Evolutionary conservation across 2,329 filamentous ascomycete genomes (phyloP).

Genomic region (Ophioceras dolichostomum): DNA sequence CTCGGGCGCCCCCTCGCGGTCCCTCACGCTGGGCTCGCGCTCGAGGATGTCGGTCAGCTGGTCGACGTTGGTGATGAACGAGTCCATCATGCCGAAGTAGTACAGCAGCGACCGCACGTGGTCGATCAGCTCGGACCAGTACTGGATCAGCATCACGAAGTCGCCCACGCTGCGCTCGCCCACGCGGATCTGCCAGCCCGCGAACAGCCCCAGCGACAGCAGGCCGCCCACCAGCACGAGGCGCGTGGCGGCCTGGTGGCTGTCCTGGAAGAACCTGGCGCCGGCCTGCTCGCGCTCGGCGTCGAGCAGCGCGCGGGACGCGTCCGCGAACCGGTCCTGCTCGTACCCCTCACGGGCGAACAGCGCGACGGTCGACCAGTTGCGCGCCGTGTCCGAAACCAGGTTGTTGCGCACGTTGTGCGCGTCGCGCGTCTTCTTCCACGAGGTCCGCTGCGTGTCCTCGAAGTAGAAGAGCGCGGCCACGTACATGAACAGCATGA

Average conservation of each 20-base stretch:
- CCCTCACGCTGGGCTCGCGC: neutral
- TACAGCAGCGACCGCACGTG: neutral
- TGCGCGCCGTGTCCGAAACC: neutral
- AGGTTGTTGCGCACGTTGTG: neutral
- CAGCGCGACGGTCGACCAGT: constrained; percentile 1
- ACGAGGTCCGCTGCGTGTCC: neutral
- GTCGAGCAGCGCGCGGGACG: neutral
- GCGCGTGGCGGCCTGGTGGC: neutral
- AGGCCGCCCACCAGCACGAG: neutral
- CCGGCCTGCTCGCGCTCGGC: neutral
- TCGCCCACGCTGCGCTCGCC: neutral
- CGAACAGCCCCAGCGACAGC: neutral
- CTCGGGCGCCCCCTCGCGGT: neutral
- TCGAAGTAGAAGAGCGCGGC: neutral
- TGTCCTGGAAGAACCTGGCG: too few relatives aligned
- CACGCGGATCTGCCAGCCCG: constrained; percentile 1
- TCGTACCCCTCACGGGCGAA: neutral
- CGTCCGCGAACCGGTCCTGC: neutral
- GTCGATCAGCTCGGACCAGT: neutral
- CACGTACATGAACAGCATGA: neutral
- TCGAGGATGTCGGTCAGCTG: neutral
- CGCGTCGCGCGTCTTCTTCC: neutral
- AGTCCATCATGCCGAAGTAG: neutral
- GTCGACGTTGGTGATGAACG: neutral
- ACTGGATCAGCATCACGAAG: neutral